Base-by-base conservation (phyloP, 1,284 basidiomycete species). In the Leccinum fallax region DNA sequence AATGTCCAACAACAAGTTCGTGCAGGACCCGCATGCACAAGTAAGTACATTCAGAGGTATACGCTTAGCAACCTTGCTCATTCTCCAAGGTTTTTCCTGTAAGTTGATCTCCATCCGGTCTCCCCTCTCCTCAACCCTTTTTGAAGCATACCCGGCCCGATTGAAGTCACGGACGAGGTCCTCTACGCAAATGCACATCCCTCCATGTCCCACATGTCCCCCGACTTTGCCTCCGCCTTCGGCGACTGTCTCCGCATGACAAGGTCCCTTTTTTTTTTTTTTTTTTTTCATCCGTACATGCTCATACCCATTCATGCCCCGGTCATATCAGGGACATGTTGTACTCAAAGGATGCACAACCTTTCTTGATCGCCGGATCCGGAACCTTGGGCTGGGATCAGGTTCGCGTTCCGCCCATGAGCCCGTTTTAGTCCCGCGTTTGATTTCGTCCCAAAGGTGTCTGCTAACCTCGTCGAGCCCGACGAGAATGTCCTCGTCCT, bases 341-440 rank as follows among this genome's bases (percentile, higher is more conserved):
- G 52, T 87, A 88, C 77, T 88, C 95, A 46, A 83, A 86, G 62
- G 79, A 81, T 38, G 90, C 83, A 1, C 96, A 98, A 74, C 92
- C 94, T 1, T 93, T 98, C 80, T 80, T 98, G 68, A 90, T 97
- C 59, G 88, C 95, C 32, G 97, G 97, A 2, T 93, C 90, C 56
- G 96, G 96, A n/a, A 98, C 96, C 3, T 81, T 98, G 43, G 96
- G 96, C 36, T 97, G 96, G 95, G 89, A 92, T 73, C 88, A 92
- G 84, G 90, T 83, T 59, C 57, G 77, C 63, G 3, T 28, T 28
- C 30, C 53, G 6, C 53, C 24, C 11, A 3, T 16, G 13, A 40
- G 7, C 49, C 30, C 51, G 19, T 54, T 16, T 6, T n/a, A 32
- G 5, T 32, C 52, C 16, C 38, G 34, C 26, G 21, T 11, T 40